Conservation (phyloP, 805 yeast genomes). For the Cyberlindnera lachancei region DNA sequence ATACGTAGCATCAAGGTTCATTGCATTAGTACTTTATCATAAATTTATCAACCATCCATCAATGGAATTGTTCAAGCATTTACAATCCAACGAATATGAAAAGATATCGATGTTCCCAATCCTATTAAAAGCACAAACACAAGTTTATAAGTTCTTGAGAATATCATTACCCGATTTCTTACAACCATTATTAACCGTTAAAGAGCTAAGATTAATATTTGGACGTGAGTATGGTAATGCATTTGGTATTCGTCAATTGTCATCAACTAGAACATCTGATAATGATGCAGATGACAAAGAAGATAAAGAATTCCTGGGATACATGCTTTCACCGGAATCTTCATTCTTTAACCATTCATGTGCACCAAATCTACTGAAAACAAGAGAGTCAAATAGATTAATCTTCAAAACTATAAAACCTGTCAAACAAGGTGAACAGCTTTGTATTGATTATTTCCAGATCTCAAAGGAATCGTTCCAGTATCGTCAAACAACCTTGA, state of each 20-base stretch:
- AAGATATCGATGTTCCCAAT: conserved; percentile 41
- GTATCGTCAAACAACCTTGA: conserved; percentile 35
- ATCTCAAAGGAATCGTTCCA: conserved; percentile 31
- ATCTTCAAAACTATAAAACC: conserved; percentile 34
- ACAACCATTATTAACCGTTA: conserved; percentile 30
- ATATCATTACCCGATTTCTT: conserved; percentile 30
- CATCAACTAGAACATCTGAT: conserved; percentile 25
- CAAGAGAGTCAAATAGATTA: conserved; percentile 32
- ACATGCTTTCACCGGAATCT: conserved; percentile 52
- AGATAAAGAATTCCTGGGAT: conserved; percentile 49
- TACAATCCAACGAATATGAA: conserved; percentile 46
- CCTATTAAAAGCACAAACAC: conserved; percentile 38
- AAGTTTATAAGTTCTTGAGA: conserved; percentile 40
- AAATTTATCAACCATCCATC: conserved; percentile 17
- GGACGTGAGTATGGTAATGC: conserved; percentile 63
- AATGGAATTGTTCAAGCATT: conserved; percentile 25
- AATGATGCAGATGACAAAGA: too few species aligned
- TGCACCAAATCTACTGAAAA: conserved; percentile 44
- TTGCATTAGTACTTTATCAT: conserved; percentile 32
- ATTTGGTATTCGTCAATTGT: conserved; percentile 58
- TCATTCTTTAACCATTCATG: conserved; percentile 68
- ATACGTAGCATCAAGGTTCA: conserved; percentile 43
- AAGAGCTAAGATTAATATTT: conserved; percentile 36
- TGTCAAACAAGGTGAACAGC: conserved; percentile 37
- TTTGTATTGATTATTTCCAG: conserved; percentile 58